Conservation (phyloP, 2,329 filamentous ascomycete genomes). For the Purpureocillium takamizusanense region DNA sequence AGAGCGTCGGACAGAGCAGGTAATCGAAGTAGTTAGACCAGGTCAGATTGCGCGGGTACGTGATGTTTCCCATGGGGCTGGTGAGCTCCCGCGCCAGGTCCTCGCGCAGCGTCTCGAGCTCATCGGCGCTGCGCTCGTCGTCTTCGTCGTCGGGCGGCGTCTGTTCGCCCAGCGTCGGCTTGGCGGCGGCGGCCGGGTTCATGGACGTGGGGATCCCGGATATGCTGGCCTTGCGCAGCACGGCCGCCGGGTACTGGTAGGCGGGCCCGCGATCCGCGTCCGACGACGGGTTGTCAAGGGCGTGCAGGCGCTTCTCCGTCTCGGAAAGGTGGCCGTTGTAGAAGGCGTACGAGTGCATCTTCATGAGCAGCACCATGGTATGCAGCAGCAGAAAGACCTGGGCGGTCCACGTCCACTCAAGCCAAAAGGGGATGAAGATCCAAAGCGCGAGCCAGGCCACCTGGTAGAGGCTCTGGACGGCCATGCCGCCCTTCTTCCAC, state of each 20-base stretch:
- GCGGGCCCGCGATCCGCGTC: conserved; percentile 52
- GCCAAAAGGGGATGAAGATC: conserved; percentile 74
- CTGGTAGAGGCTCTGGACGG: conserved; percentile 77
- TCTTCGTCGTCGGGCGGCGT: conserved; percentile 16
- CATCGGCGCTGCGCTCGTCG: conserved; percentile 25
- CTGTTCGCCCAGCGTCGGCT: not conserved
- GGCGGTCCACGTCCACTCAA: conserved; percentile 93
- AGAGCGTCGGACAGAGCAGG: conserved; percentile 85
- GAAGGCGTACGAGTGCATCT: conserved; percentile 97
- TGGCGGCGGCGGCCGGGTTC: conserved; percentile 4
- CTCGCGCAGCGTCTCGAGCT: conserved; percentile 65
- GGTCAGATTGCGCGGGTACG: conserved; percentile 84
- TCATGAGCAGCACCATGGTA: conserved; percentile 89
- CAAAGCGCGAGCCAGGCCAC: conserved; percentile 70
- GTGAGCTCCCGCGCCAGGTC: conserved; percentile 86
- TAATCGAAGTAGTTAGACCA: conserved; percentile 77
- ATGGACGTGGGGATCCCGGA: conserved; percentile 18
- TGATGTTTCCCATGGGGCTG: conserved; percentile 79
- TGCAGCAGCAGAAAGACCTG: conserved; percentile 93
- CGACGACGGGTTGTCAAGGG: conserved; percentile 67
- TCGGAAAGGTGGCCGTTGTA: conserved; percentile 94
- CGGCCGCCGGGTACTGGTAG: conserved; percentile 64
- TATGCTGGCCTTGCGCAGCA: conserved; percentile 36
- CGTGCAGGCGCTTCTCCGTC: conserved; percentile 69
- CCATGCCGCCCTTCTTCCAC: conserved; percentile 72